These are phyloP conservation scores for Lepraria neglecta DNA, from an alignment of 495 filamentous ascomycete genomes.

Conservation along the genomic window DNA sequence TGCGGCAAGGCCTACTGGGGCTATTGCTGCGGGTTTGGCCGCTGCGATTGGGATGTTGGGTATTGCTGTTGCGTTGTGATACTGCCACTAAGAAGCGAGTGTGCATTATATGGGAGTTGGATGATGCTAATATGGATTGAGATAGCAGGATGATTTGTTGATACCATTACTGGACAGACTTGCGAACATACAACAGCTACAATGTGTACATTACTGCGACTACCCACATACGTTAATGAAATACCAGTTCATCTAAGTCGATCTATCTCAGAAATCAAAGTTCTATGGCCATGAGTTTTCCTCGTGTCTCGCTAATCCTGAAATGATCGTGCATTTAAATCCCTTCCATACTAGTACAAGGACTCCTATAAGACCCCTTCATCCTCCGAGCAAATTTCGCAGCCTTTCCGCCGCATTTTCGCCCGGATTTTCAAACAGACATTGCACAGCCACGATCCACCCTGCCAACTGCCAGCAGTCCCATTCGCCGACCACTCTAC, in stretches of 20 bases:
- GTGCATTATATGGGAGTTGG: too few relatives aligned
- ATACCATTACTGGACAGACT: background rate
- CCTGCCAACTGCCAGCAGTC: background rate
- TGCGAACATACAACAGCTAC: background rate
- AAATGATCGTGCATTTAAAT: background rate
- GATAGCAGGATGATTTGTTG: background rate
- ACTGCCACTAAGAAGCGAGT: background rate
- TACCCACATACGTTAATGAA: background rate
- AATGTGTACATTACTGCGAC: background rate
- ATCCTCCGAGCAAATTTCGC: background rate
- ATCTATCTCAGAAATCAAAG: background rate
- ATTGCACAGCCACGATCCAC: background rate
- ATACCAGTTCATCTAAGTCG: background rate
- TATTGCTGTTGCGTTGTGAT: conserved; percentile 13
- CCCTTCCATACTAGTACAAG: background rate
- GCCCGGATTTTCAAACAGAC: background rate
- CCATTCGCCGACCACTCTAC: background rate
- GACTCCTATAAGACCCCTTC: conserved; percentile 1
- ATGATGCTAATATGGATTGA: background rate
- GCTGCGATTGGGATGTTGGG: conserved; percentile 24
- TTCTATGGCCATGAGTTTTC: background rate
- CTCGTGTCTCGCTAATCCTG: background rate
- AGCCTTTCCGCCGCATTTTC: background rate
- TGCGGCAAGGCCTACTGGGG: conserved; percentile 20
- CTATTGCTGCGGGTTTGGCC: conserved; percentile 17